Evolutionary conservation across 805 yeast genomes (phyloP).

Genomic region (Metschnikowia baotianmanensis): DNA sequence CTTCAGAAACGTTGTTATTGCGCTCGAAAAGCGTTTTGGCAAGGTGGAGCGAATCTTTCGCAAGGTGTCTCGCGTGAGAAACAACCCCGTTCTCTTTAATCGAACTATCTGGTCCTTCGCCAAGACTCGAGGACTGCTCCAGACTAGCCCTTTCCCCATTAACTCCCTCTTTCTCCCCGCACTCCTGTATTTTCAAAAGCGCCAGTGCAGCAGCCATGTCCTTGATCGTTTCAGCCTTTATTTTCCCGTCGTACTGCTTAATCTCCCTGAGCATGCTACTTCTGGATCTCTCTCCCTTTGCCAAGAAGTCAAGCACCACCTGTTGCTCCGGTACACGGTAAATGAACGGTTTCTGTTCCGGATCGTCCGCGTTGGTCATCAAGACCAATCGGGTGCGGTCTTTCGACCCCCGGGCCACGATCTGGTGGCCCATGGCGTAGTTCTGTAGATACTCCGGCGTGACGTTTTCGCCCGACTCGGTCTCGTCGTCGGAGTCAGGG

Average conservation of each 20-base stretch:
- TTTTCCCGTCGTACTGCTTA: constrained; percentile 23
- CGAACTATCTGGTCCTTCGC: too few species aligned
- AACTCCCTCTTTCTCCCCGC: neutral
- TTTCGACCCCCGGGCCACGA: constrained; percentile 28
- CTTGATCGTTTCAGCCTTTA: constrained; percentile 2
- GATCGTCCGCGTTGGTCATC: constrained; percentile 20
- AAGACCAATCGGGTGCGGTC: constrained; percentile 13
- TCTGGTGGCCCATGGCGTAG: constrained; percentile 31
- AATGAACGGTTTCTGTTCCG: constrained; percentile 41
- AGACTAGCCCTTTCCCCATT: neutral
- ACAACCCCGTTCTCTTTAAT: too few species aligned
- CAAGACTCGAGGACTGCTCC: too few species aligned
- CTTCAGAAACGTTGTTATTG: constrained; percentile 31
- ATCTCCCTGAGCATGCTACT: constrained; percentile 22
- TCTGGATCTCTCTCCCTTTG: constrained; percentile 21
- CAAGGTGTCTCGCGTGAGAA: too few species aligned
- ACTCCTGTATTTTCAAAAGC: constrained; percentile 4
- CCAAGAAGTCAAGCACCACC: constrained; percentile 65
- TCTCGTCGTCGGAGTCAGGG: constrained; percentile 23
- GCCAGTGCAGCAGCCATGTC: constrained; percentile 13
- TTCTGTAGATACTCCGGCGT: constrained; percentile 37
- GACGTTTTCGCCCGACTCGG: constrained; percentile 26
- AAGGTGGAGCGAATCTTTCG: too few species aligned
- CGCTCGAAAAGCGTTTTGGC: neutral
- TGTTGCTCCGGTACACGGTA: constrained; percentile 68